Percentiles rank a stretch among this genome's conserved stretches.
These are phyloP conservation scores for Magnolia sinica DNA, from an alignment of 164 flowering plant genomes.

Conservation along the genomic window DNA sequence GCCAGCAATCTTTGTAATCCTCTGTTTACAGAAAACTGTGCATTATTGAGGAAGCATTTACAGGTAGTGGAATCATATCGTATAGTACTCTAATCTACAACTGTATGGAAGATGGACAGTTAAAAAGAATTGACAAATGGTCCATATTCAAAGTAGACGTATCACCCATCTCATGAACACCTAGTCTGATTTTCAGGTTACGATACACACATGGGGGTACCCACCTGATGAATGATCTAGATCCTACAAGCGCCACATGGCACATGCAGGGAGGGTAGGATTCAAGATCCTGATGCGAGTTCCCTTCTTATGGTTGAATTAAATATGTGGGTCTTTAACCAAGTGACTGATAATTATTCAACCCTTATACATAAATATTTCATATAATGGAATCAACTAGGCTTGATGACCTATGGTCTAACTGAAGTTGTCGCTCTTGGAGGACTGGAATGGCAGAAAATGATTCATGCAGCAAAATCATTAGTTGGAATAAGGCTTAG, in stretches of 20 bases:
- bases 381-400: no score
- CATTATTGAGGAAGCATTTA: not conserved
- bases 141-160: not conserved
- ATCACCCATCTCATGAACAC: not conserved
- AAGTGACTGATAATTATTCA: not conserved
- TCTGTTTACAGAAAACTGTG: constrained; percentile 35
- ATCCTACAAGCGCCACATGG: not conserved
- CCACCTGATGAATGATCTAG: not conserved
- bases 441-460: no score
- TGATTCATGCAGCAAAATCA: no score
- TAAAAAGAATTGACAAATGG: not conserved
- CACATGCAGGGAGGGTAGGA: not conserved
- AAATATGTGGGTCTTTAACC: not conserved
- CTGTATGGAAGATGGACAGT: not conserved
- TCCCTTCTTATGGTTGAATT: not conserved
- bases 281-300: not conserved
- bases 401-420: no score
- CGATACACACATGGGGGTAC: no score
- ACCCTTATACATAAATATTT: no score
- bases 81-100: no score
- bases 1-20: constrained; percentile 88
- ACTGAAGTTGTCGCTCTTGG: no score
- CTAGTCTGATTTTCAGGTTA: no score
- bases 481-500: no score
- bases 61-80: not conserved